Percentiles rank a stretch among this genome's conserved stretches.
Evolutionary conservation across 2,329 filamentous ascomycete species (phyloP).

Genomic region (Trichophyton simii): DNA sequence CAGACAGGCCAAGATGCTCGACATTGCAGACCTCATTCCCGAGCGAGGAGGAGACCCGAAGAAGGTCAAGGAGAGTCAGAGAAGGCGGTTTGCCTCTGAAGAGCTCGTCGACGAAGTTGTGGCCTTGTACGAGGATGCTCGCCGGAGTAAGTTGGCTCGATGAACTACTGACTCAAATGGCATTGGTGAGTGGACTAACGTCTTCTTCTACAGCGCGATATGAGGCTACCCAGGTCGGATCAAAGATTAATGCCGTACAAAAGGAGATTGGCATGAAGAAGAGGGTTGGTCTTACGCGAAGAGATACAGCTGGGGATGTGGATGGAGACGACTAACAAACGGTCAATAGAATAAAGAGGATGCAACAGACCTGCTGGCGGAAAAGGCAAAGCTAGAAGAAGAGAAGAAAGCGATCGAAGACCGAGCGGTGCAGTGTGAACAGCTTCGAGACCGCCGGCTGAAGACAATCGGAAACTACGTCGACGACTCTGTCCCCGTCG

Average conservation of each 20-base stretch:
- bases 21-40: conserved; percentile 64
- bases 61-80: conserved; percentile 83
- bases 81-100: conserved; percentile 64
- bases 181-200: not conserved
- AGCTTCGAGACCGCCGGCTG: conserved; percentile 60
- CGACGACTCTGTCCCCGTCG: conserved; percentile 72
- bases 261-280: conserved; percentile 87
- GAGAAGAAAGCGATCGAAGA: conserved; percentile 71
- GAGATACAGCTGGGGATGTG: no score
- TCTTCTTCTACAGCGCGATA: conserved; percentile 48
- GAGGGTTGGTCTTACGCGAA: conserved; percentile 45
- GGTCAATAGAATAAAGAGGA: conserved; percentile 62
- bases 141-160: conserved; percentile 45
- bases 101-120: conserved; percentile 87
- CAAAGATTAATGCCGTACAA: conserved; percentile 75
- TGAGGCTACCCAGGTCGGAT: conserved; percentile 64
- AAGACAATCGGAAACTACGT: conserved; percentile 84
- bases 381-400: conserved; percentile 67
- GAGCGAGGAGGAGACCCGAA: conserved; percentile 87
- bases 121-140: conserved; percentile 70
- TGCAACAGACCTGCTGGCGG: conserved; percentile 62
- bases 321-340: not conserved
- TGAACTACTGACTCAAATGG: not conserved
- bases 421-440: conserved; percentile 61
- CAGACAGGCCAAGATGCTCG: conserved; percentile 47